Conservation (phyloP, 2,329 filamentous ascomycete species). For the Alternaria gansuensis region DNA sequence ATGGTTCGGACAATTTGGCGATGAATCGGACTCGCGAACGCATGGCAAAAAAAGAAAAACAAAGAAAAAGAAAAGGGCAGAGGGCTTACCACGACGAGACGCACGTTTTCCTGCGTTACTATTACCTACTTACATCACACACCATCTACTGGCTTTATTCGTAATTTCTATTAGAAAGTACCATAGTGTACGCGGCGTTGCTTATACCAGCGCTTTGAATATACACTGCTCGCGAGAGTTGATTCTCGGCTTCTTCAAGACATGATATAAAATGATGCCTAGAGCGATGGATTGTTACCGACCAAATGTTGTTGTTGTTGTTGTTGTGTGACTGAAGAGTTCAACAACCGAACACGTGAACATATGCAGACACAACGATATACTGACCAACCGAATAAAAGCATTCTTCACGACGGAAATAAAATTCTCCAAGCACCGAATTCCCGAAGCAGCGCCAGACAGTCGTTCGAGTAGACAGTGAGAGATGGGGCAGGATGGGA, state of each 20-base stretch:
- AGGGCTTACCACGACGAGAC: conserved; percentile 1
- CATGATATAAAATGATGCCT: not conserved
- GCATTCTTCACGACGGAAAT: not conserved
- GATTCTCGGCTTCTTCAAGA: not conserved
- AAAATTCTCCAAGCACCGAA: not conserved
- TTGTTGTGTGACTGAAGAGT: conserved; percentile 1
- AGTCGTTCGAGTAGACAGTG: not conserved
- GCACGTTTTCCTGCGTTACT: conserved; percentile 1
- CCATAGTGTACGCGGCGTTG: not conserved
- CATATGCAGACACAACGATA: not conserved
- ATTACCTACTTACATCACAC: not conserved
- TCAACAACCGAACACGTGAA: not conserved
- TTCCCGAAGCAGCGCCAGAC: not conserved
- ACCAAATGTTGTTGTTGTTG: not conserved
- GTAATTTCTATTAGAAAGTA: conserved; percentile 15
- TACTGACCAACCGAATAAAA: not conserved
- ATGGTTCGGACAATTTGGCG: conserved; percentile 4
- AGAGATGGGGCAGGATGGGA: conserved; percentile 24
- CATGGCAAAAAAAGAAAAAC: not conserved
- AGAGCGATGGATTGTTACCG: not conserved
- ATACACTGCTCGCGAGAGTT: not conserved
- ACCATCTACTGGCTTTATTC: conserved; percentile 4
- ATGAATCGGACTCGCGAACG: not conserved
- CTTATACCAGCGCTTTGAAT: not conserved
- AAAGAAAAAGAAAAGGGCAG: not conserved